Percentiles rank a stretch among this genome's conserved stretches.
Conservation (phyloP, 2,329 filamentous ascomycete genomes). For the Sarocladiaceae sp. region DNA sequence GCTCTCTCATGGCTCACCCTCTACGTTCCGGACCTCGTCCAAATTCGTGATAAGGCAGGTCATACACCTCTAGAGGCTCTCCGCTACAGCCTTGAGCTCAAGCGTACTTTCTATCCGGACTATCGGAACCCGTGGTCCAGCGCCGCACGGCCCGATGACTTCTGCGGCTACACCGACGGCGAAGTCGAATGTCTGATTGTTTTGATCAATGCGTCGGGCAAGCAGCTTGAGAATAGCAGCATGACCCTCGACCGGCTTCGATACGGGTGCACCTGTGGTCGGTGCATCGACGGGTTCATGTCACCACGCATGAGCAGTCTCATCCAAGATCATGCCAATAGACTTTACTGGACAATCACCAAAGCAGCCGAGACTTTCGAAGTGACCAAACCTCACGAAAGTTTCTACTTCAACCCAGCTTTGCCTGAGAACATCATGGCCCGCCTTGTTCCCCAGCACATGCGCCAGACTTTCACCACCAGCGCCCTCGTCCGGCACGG, state of each 20-base stretch:
- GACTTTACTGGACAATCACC: neutral
- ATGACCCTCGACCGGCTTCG: neutral
- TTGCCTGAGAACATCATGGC: neutral
- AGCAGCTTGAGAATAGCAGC: neutral
- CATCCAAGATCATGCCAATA: neutral
- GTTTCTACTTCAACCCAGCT: neutral
- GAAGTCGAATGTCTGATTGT: neutral
- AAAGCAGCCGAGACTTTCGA: neutral
- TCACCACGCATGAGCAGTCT: neutral
- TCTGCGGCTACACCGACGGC: neutral
- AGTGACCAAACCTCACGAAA: neutral
- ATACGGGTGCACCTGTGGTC: conserved; percentile 4
- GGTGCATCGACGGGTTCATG: neutral
- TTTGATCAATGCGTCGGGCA: too few species aligned
- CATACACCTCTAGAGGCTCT: conserved; percentile 1
- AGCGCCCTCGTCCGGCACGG: neutral
- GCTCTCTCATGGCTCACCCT: neutral
- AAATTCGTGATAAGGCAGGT: neutral
- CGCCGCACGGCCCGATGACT: neutral
- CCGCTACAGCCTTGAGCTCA: neutral
- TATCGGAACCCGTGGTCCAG: neutral
- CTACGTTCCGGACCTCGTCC: neutral
- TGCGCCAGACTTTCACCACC: neutral
- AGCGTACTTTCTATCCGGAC: conserved; percentile 3
- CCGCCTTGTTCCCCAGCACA: neutral